Base-by-base conservation (phyloP, 1,284 basidiomycete genomes). In the Microbotryum silenes-acaulis region DNA sequence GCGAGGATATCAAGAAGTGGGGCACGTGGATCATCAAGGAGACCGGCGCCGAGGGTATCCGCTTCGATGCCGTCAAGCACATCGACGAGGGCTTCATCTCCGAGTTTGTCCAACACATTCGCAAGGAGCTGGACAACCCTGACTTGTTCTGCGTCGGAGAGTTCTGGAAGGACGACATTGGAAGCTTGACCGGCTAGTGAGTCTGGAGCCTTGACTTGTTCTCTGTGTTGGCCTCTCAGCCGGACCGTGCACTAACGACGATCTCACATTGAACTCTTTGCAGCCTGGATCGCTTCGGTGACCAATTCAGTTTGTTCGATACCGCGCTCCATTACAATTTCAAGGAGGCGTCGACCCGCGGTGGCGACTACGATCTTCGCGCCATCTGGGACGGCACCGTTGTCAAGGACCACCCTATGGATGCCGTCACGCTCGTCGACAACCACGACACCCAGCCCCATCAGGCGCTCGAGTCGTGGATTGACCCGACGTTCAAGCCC, bases 11-110 rank as follows among this genome's bases (percentile, higher is more conserved):
- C 46, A 73, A 79, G 57, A 74, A 79, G 29, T 83, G 81, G 81
- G 81, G 80, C 25, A 75, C 76, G 31, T 83, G 82, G 82, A 72
- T 81, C 21, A 67, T 81, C 63, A 71, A 91, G 83, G 87, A 85
- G 48, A 91, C 88, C 1, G 86, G 85, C 6, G 88, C 85, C 12
- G 78, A 79, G 31, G 91, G 91, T 4, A 91, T 92, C 75, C 81
- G 91, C 51, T 81, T 93, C 45, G 91, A 93, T 71, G 91, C 91
- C 14, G 14, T 21, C 25, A 12, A 31, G 52, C 59, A 63, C 54
- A 59, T 65, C 45, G 60, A 63, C 53, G 69, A 73, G 57, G 71
- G 70, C 0, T 82, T 82, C 69, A 80, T 83, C 52, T 74, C 73
- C 50, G 74, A 81, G 51, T 83, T 83, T 64, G 78, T 83, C 63